Conservation (phyloP, 768 basidiomycete genomes). For the Mycena capillaripes region DNA sequence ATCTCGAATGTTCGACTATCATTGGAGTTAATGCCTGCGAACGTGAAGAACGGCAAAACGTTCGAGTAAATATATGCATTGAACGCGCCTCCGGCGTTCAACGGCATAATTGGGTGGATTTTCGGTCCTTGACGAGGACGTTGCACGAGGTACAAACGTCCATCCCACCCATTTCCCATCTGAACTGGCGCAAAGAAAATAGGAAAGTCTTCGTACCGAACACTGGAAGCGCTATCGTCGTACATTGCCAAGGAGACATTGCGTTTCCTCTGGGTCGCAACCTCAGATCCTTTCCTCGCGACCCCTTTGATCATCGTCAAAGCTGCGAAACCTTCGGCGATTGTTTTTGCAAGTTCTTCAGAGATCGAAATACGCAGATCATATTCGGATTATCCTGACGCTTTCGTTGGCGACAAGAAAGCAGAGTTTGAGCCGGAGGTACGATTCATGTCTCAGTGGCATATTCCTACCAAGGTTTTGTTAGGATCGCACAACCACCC, state of each 20-base stretch:
- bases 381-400: conserved; percentile 50
- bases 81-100: conserved; percentile 39
- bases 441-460: background rate
- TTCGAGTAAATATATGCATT: conserved; percentile 60
- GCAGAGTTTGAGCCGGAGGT: background rate
- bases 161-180: background rate
- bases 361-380: conserved; percentile 72
- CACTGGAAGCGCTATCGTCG: conserved; percentile 80
- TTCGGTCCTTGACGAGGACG: conserved; percentile 55
- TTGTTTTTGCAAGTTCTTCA: conserved; percentile 76
- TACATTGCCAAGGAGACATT: conserved; percentile 65
- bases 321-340: conserved; percentile 80
- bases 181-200: conserved; percentile 56
- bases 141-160: conserved; percentile 50
- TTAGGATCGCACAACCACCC: background rate
- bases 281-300: conserved; percentile 21
- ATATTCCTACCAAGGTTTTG: background rate
- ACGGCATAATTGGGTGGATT: conserved; percentile 49
- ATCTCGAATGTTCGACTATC: conserved; percentile 66
- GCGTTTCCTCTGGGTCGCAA: conserved; percentile 34
- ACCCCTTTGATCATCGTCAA: conserved; percentile 61
- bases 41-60: conserved; percentile 71
- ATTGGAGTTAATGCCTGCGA: conserved; percentile 81
- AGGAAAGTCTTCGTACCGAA: conserved; percentile 64
- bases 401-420: conserved; percentile 14